phyloP scores from a whole-genome alignment of 192 early-diverging fungal species.

The Coemansia erecta region DNA sequence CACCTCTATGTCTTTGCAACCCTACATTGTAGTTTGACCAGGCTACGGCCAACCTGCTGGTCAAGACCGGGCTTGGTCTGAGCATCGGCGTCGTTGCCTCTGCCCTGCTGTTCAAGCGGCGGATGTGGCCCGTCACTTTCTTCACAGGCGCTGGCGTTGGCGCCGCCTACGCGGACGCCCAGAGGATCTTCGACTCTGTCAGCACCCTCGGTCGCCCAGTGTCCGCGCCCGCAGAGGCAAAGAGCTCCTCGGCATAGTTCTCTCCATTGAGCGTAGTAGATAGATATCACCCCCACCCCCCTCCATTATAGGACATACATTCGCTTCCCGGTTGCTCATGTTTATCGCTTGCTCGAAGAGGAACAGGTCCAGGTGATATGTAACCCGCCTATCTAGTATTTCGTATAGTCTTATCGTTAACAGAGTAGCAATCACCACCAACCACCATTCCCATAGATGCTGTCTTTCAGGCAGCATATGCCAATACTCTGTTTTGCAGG shows the following conservation, averaged over 20 bases:
- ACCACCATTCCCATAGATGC: too few species aligned
- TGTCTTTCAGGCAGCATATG: too few species aligned
- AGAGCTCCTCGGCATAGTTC: constrained; percentile 1
- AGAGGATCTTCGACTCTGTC: constrained; percentile 56
- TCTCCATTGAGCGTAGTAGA: too few species aligned
- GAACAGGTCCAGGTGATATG: too few species aligned
- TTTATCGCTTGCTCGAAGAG: too few species aligned
- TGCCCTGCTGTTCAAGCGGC: constrained; percentile 80
- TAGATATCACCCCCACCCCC: too few species aligned
- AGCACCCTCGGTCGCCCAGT: constrained; percentile 33
- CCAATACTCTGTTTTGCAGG: too few species aligned
- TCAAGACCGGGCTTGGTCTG: constrained; percentile 79
- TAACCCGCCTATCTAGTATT: too few species aligned
- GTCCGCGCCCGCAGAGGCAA: not conserved
- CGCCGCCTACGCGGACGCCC: constrained; percentile 77
- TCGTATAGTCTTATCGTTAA: too few species aligned
- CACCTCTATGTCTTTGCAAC: not conserved
- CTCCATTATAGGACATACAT: too few species aligned
- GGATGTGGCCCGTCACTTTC: constrained; percentile 83
- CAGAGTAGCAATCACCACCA: too few species aligned
- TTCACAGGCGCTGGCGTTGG: constrained; percentile 81
- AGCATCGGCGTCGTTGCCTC: constrained; percentile 85
- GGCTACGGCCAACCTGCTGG: constrained; percentile 75
- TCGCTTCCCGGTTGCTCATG: too few species aligned
- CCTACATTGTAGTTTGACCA: constrained; percentile 73